These are phyloP conservation scores for Primulina tabacum DNA, from an alignment of 257 asterid species.

Conservation along the genomic window DNA sequence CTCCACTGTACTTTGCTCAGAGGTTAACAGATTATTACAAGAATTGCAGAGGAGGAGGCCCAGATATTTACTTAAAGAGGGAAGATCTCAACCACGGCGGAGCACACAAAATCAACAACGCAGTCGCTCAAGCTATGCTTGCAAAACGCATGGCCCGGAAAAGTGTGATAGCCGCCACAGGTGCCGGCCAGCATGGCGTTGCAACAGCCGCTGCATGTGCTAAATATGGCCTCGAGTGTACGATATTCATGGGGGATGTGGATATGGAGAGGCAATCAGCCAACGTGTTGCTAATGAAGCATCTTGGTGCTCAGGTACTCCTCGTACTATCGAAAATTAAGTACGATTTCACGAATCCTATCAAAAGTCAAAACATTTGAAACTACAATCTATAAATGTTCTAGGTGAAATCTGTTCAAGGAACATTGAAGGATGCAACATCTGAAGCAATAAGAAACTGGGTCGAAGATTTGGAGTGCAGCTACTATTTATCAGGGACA, in stretches of 20 bases:
- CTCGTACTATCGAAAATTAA: too few relatives aligned
- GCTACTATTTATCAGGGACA: conserved; percentile 53
- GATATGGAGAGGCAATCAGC: conserved; percentile 59
- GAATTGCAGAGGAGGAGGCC: conserved; percentile 48
- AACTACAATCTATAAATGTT: not conserved
- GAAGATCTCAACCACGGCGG: conserved; percentile 77
- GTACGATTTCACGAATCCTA: too few relatives aligned
- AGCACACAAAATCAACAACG: conserved; percentile 84
- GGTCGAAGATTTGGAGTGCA: conserved; percentile 50
- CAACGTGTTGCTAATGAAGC: conserved; percentile 56
- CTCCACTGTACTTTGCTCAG: conserved; percentile 66
- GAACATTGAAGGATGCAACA: conserved; percentile 69
- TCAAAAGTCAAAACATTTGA: not conserved
- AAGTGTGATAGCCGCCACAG: conserved; percentile 59
- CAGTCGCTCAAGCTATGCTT: conserved; percentile 81
- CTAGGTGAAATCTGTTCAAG: conserved; percentile 45
- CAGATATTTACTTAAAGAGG: conserved; percentile 68
- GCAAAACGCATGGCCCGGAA: conserved; percentile 65
- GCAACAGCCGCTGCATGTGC: conserved; percentile 82
- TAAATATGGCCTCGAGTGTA: conserved; percentile 57
- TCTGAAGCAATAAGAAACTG: conserved; percentile 71
- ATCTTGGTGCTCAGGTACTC: conserved; percentile 68
- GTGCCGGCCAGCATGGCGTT: conserved; percentile 85
- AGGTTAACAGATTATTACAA: conserved; percentile 66
- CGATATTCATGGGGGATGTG: conserved; percentile 46